Evolutionary conservation across 495 filamentous ascomycete species (phyloP).

Genomic region (Hypoxylon trugodes): DNA sequence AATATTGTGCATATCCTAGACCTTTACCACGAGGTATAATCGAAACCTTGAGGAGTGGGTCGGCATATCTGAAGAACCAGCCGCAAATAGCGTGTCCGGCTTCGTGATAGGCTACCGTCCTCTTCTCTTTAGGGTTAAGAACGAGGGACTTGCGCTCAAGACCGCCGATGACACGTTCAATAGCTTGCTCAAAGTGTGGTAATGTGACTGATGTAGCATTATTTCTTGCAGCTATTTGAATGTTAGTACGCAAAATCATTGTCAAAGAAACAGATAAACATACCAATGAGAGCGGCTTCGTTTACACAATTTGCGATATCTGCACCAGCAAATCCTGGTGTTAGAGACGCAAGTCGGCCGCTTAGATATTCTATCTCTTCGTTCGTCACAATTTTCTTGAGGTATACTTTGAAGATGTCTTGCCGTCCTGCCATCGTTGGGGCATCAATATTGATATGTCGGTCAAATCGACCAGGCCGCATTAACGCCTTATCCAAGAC

Average conservation of each 20-base stretch:
- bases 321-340: constrained; percentile 94
- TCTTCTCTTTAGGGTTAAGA: constrained; percentile 91
- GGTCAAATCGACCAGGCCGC: constrained; percentile 95
- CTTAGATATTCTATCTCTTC: constrained; percentile 88
- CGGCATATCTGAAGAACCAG: constrained; percentile 96
- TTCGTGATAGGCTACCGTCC: constrained; percentile 95
- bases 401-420: constrained; percentile 94
- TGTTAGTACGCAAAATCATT: constrained; percentile 45
- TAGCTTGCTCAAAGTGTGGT: constrained; percentile 94
- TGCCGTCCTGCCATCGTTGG: constrained; percentile 97
- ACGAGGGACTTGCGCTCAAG: constrained; percentile 96
- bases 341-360: constrained; percentile 88
- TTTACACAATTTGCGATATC: constrained; percentile 99
- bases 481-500: constrained; percentile 94
- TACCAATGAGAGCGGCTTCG: constrained; percentile 96
- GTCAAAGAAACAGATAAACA: constrained; percentile 45
- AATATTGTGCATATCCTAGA: constrained; percentile 94
- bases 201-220: constrained; percentile 81
- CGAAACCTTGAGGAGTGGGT: constrained; percentile 96
- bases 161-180: constrained; percentile 95
- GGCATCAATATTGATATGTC: constrained; percentile 91
- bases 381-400: constrained; percentile 89
- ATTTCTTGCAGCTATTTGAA: constrained; percentile 74
- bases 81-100: constrained; percentile 98
- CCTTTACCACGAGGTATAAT: constrained; percentile 97